These are phyloP conservation scores for Trametes meyenii DNA, from an alignment of 768 basidiomycete genomes.

Conservation along the genomic window DNA sequence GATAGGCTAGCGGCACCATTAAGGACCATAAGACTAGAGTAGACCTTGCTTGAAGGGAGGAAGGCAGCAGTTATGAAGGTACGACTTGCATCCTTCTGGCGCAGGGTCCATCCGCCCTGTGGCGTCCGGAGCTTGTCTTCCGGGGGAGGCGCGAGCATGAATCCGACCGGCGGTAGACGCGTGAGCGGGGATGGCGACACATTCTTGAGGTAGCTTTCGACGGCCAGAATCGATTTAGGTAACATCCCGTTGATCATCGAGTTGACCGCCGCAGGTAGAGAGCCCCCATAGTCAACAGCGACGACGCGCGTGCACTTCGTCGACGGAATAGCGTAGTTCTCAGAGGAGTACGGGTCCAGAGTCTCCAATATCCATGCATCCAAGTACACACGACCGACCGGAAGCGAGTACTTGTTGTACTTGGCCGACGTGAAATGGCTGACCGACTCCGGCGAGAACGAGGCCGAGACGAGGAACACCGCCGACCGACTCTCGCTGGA, in stretches of 20 bases:
- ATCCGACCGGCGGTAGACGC: constrained; percentile 65
- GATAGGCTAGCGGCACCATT: constrained; percentile 30
- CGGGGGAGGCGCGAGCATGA: constrained; percentile 59
- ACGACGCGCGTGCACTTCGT: constrained; percentile 84
- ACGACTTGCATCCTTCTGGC: constrained; percentile 59
- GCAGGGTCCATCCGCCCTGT: constrained; percentile 58
- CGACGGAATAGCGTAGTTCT: constrained; percentile 93
- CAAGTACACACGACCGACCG: constrained; percentile 79
- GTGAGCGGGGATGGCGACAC: constrained; percentile 67
- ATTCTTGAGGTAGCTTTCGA: constrained; percentile 76
- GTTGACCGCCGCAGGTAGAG: constrained; percentile 83
- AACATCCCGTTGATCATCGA: constrained; percentile 81
- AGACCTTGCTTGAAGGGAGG: constrained; percentile 50
- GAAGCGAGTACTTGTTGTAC: constrained; percentile 75
- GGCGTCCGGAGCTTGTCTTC: constrained; percentile 45
- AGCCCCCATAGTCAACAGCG: constrained; percentile 85
- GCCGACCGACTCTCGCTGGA: constrained; percentile 49
- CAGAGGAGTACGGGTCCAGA: constrained; percentile 91
- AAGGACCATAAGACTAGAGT: constrained; percentile 55
- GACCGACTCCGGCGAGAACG: constrained; percentile 70
- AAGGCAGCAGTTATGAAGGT: constrained; percentile 60
- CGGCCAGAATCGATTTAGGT: constrained; percentile 66
- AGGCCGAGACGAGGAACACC: constrained; percentile 83
- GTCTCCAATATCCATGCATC: constrained; percentile 98
- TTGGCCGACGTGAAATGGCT: constrained; percentile 59